phyloP scores from a whole-genome alignment of 129 eudicot species.

The Flaveria bidentis region DNA sequence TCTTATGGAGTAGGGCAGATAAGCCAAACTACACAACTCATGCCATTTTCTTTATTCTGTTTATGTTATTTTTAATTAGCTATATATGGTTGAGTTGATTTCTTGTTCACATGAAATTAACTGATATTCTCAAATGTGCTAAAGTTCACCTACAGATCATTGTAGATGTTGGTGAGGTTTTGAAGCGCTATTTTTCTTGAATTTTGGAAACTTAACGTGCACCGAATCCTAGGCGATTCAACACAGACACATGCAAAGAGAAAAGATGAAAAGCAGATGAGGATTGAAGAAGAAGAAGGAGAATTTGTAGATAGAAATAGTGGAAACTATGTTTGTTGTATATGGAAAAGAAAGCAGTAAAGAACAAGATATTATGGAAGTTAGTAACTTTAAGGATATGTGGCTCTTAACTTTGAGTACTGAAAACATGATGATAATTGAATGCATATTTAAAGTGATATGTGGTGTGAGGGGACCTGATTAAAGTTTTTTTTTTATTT shows the following conservation, averaged over 20 bases:
- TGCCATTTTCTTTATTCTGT: background rate
- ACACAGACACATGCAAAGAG: slow-evolving; percentile 11
- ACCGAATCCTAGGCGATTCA: slow-evolving; percentile 33
- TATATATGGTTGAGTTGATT: no score
- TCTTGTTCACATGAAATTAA: no score
- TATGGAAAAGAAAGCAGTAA: slow-evolving; percentile 13
- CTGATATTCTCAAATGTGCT: no score
- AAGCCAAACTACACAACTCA: background rate
- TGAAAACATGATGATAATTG: background rate
- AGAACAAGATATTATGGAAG: slow-evolving; percentile 15
- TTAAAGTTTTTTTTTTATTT: slow-evolving; percentile 1
- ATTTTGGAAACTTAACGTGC: slow-evolving; percentile 16
- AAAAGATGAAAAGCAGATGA: slow-evolving; percentile 39
- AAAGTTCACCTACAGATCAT: no score
- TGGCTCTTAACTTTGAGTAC: slow-evolving; percentile 12
- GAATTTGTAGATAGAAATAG: slow-evolving; percentile 37
- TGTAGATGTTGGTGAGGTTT: background rate
- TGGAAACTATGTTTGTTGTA: slow-evolving; percentile 47
- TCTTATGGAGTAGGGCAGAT: background rate
- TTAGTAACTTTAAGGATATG: slow-evolving; percentile 14
- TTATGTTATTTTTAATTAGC: no score
- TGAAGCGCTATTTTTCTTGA: slow-evolving; percentile 12
- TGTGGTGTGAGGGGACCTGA: slow-evolving; percentile 3
- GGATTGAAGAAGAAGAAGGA: slow-evolving; percentile 35
- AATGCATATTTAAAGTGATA: slow-evolving; percentile 11